Percentiles rank a stretch among this genome's conserved stretches.
Conservation (phyloP, 345 rosid species). For the Populus alba region DNA sequence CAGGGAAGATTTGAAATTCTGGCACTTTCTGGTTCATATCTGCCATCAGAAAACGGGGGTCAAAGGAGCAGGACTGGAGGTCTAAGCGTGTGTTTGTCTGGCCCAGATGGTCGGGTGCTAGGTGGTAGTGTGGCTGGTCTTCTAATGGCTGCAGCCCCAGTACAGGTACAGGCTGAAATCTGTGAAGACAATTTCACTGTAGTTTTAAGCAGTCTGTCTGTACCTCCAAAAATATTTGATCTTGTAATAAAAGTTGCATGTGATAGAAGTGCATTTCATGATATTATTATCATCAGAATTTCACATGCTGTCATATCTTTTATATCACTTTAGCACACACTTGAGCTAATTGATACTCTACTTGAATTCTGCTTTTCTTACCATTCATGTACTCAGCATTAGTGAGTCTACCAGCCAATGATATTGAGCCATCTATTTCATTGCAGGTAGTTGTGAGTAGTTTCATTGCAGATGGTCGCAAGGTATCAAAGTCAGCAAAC, state of each 20-base stretch:
- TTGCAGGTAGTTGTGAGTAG: conserved; percentile 68
- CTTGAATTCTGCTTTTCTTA: background rate
- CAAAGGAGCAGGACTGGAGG: conserved; percentile 72
- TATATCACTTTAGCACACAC: background rate
- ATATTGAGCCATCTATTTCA: conserved; percentile 1
- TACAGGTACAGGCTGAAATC: conserved; percentile 51
- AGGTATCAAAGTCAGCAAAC: conserved; percentile 41
- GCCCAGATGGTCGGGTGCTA: conserved; percentile 81
- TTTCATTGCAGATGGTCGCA: conserved; percentile 50
- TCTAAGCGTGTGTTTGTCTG: conserved; percentile 74
- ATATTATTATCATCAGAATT: background rate
- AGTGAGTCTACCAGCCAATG: background rate
- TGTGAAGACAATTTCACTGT: background rate
- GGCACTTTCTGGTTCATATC: conserved; percentile 80
- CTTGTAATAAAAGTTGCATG: background rate
- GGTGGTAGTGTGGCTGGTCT: conserved; percentile 92
- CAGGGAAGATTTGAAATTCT: conserved; percentile 90
- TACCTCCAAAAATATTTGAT: background rate
- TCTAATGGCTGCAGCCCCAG: conserved; percentile 80
- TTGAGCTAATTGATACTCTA: background rate
- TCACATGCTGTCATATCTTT: background rate
- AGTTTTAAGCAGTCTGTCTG: background rate
- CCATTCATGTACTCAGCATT: background rate
- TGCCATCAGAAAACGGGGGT: conserved; percentile 67
- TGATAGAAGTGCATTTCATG: background rate